Conservation (phyloP, 257 asterid genomes). For the Knoxia roxburghii region DNA sequence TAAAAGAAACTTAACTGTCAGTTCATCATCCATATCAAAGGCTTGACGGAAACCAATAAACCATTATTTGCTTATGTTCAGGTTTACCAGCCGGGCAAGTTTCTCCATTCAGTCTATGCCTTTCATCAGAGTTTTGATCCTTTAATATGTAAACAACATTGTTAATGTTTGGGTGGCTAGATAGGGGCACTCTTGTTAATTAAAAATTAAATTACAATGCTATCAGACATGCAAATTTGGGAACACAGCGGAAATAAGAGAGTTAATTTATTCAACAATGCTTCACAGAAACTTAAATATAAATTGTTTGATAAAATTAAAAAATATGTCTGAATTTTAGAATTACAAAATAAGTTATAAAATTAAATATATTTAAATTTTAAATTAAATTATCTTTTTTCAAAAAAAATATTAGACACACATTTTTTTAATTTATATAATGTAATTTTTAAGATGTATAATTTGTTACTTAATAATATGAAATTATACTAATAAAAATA, state of each 20-base stretch:
- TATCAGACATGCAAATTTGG: not conserved
- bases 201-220: not conserved
- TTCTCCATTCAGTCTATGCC: not conserved
- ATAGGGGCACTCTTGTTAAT: not conserved
- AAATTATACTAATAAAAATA: too few species aligned
- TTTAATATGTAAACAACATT: slow-evolving; percentile 1
- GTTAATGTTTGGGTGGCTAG: not conserved
- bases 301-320: too few species aligned
- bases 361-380: too few species aligned
- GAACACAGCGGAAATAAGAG: not conserved
- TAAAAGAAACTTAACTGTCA: not conserved
- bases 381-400: too few species aligned
- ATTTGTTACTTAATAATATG: too few species aligned
- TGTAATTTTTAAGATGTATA: too few species aligned
- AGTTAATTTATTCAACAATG: not conserved
- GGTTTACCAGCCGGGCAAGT: not conserved
- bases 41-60: slow-evolving; percentile 1
- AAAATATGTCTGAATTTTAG: too few species aligned
- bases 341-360: too few species aligned
- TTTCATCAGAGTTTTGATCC: not conserved
- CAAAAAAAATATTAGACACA: too few species aligned
- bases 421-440: too few species aligned
- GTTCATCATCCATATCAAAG: not conserved
- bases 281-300: not conserved
- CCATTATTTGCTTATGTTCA: slow-evolving; percentile 32